Evolutionary conservation across 2,329 filamentous ascomycete species (phyloP), one percentile per base, ranked within the genome.

Genomic region (Exophiala phaeomuriformis): DNA sequence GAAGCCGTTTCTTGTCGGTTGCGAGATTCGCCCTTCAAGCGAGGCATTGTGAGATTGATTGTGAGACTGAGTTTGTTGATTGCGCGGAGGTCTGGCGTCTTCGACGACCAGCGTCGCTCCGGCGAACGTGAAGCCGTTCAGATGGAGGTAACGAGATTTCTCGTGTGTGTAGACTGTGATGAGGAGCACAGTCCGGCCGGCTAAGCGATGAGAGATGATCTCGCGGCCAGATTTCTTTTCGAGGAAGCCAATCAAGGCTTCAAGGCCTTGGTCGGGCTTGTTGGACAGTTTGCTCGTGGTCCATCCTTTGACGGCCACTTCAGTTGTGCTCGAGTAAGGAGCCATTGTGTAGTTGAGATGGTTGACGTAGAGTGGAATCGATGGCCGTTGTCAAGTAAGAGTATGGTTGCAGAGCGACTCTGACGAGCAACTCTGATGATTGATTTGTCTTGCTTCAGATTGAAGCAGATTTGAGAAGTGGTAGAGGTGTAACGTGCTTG

Each of bases 61-160:
- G 53, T 50, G 55, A 33, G 52, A 39, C 4, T 41, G 39, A 27
- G 19, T 27, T 27, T 41, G 39, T 48, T 55, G 57, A 42, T 47
- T 52, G 31, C 29, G 36, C 12, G 48, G 55, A 27, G 57, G 35
- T 55, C 59, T 49, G 4, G 54, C 72, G 59, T 82, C 77, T 54
- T 77, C 68, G 49, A 80, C 72, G 3, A 64, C 75, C 42, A 91
- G 72, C 39, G 73, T 68, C 5, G 80, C 73, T 27, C 85, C 83
- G 37, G 86, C 85, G 69, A 88, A 91, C 3, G 67, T 69, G 65
- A 82, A 87, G 12, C 76, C 78, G 69, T 89, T 84, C 59, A 90
- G 71, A 62, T 85, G 85, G 56, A 84, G 67, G 46, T 62, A 63
- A 33, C 60, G 57, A 32, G 53, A 37, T 43, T 58, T 57, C 48